Evolutionary conservation across 148 eudicot species (phyloP).

Genomic region (Rhododendron ovatum): DNA sequence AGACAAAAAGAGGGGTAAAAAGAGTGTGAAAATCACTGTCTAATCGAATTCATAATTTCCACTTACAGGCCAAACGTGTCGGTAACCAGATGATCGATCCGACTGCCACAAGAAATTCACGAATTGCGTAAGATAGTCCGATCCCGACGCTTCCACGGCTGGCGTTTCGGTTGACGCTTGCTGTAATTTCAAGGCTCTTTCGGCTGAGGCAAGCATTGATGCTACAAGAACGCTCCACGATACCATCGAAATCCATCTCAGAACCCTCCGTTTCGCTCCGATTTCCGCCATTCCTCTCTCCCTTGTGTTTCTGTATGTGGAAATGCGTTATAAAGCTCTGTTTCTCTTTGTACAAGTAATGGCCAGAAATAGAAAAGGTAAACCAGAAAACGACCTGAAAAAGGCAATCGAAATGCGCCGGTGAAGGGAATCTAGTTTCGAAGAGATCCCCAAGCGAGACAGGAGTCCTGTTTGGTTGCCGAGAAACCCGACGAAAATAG

Average conservation of each 20-base stretch:
- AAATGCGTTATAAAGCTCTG: neutral
- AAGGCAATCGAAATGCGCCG: neutral
- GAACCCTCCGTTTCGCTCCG: conserved; percentile 34
- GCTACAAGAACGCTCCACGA: conserved; percentile 43
- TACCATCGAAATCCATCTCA: conserved; percentile 33
- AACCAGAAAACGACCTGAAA: neutral
- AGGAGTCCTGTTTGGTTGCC: neutral
- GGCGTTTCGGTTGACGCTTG: neutral
- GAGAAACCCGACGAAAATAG: neutral
- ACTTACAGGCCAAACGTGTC: conserved; percentile 92
- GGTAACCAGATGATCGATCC: conserved; percentile 57
- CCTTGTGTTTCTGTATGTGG: neutral
- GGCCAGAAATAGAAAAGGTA: neutral
- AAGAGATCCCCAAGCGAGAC: neutral
- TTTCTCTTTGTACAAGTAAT: neutral
- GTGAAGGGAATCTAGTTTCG: neutral
- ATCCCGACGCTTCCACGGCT: conserved; percentile 6
- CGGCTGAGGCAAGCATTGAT: conserved; percentile 58
- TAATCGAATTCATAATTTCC: neutral
- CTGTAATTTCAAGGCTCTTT: conserved; percentile 34
- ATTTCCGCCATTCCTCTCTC: conserved; percentile 8
- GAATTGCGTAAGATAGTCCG: conserved; percentile 14
- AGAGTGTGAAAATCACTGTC: too few species aligned
- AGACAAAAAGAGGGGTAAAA: too few species aligned
- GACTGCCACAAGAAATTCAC: conserved; percentile 57